Percentiles rank a stretch among this genome's conserved stretches.
These are phyloP conservation scores for Allantophomopsis lycopodina DNA, from an alignment of 2,329 filamentous ascomycete species.

Conservation along the genomic window DNA sequence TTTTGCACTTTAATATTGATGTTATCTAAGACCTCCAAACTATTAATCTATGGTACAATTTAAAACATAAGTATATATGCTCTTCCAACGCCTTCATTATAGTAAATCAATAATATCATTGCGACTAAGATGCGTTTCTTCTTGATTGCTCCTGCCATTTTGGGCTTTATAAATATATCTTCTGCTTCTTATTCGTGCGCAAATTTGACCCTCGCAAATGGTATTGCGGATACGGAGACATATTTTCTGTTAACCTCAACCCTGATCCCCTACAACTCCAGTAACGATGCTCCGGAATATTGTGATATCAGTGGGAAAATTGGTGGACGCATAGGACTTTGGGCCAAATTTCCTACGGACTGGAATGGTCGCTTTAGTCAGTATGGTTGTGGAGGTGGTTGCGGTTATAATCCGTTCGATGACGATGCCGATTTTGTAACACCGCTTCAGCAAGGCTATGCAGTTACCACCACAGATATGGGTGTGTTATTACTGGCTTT, in stretches of 20 bases:
- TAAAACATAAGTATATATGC: no score
- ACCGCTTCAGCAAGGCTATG: not conserved
- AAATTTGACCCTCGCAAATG: not conserved
- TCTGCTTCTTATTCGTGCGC: not conserved
- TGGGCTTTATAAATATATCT: constrained; percentile 2
- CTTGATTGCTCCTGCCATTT: no score
- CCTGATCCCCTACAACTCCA: no score
- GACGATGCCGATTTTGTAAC: constrained; percentile 1
- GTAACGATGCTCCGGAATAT: no score
- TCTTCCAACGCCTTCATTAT: no score
- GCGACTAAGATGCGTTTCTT: no score
- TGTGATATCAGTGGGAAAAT: not conserved
- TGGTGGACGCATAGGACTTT: not conserved
- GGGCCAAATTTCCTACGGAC: not conserved
- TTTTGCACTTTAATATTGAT: no score
- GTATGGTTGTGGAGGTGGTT: constrained; percentile 1
- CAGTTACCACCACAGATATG: constrained; percentile 1
- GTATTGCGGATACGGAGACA: constrained; percentile 1
- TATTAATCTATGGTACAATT: no score
- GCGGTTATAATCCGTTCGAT: constrained; percentile 1
- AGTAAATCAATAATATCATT: no score
- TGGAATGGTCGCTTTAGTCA: constrained; percentile 1
- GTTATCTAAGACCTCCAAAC: no score
- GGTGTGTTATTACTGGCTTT: not conserved
- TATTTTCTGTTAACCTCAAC: not conserved